Evolutionary conservation across 2,329 filamentous ascomycete genomes (phyloP).

Genomic region (Pyrenophora tritici-repentis): DNA sequence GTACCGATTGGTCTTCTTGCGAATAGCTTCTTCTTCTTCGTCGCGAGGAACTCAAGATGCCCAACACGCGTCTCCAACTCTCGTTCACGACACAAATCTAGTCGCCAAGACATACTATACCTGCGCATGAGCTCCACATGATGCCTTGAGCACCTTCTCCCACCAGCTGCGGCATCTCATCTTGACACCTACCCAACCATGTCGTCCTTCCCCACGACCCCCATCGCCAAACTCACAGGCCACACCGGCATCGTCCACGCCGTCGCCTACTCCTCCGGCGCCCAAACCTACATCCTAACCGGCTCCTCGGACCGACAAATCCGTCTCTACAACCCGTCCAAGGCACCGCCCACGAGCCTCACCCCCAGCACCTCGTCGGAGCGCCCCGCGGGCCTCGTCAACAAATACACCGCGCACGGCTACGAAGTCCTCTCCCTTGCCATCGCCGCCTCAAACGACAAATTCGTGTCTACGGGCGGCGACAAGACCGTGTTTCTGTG

Average conservation of each 20-base stretch:
- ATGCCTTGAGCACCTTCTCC: slow-evolving; percentile 27
- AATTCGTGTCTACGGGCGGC: slow-evolving; percentile 85
- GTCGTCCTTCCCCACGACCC: slow-evolving; percentile 47
- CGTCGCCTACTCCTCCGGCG: slow-evolving; percentile 55
- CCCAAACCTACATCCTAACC: slow-evolving; percentile 69
- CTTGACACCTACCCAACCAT: slow-evolving; percentile 28
- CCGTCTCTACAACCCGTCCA: slow-evolving; percentile 80
- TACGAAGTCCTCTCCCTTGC: slow-evolving; percentile 87
- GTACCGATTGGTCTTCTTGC: slow-evolving; percentile 6
- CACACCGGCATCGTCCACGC: slow-evolving; percentile 56
- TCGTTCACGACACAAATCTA: too few relatives aligned
- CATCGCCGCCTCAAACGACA: slow-evolving; percentile 75
- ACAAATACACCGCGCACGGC: slow-evolving; percentile 86
- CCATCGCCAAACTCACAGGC: slow-evolving; percentile 49
- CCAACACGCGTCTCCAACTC: too few relatives aligned
- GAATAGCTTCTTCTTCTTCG: neutral
- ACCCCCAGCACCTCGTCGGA: slow-evolving; percentile 34
- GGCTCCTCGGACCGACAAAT: slow-evolving; percentile 84
- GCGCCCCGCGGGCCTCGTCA: slow-evolving; percentile 64
- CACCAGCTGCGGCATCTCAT: slow-evolving; percentile 7
- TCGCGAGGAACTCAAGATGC: neutral
- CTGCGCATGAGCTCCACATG: too few relatives aligned
- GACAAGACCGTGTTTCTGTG: slow-evolving; percentile 91
- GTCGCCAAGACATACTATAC: too few relatives aligned
- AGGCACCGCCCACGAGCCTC: slow-evolving; percentile 49